Conservation (phyloP, 2,329 filamentous ascomycete species). For the Sporothrix curviconia region DNA sequence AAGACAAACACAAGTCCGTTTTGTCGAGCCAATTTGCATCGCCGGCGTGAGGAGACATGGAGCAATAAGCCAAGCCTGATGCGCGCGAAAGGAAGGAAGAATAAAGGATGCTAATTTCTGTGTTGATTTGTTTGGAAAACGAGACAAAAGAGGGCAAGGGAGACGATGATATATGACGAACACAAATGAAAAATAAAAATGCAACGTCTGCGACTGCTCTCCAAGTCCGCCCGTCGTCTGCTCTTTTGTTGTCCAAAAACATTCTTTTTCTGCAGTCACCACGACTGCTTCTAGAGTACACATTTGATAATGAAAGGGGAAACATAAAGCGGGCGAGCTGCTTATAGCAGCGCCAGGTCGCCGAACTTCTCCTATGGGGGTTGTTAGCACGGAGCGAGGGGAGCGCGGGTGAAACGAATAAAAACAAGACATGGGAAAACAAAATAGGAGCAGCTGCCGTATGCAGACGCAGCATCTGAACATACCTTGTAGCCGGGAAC, state of each 20-base stretch:
- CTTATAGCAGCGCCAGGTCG: constrained; percentile 90
- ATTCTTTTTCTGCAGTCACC: constrained; percentile 50
- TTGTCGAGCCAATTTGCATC: no score
- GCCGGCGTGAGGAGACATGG: no score
- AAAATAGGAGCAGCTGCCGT: no score
- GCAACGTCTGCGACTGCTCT: background rate
- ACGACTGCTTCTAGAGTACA: constrained; percentile 58
- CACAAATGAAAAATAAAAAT: background rate
- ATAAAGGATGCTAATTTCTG: background rate
- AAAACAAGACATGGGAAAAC: background rate
- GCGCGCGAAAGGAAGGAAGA: background rate
- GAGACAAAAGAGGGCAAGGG: background rate
- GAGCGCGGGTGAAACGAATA: background rate
- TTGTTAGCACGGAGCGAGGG: constrained; percentile 37
- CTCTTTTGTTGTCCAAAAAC: background rate
- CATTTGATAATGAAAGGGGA: constrained; percentile 30
- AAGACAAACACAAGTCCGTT: background rate
- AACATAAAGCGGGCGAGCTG: constrained; percentile 16
- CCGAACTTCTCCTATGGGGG: constrained; percentile 90
- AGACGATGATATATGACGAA: background rate
- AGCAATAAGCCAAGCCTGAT: background rate
- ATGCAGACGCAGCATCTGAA: constrained; percentile 8
- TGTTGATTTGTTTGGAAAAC: background rate
- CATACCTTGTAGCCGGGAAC: constrained; percentile 98
- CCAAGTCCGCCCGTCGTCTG: background rate